These are phyloP conservation scores for Arxiozyma slooffiae DNA, from an alignment of 1,139 yeast species.

Conservation along the genomic window DNA sequence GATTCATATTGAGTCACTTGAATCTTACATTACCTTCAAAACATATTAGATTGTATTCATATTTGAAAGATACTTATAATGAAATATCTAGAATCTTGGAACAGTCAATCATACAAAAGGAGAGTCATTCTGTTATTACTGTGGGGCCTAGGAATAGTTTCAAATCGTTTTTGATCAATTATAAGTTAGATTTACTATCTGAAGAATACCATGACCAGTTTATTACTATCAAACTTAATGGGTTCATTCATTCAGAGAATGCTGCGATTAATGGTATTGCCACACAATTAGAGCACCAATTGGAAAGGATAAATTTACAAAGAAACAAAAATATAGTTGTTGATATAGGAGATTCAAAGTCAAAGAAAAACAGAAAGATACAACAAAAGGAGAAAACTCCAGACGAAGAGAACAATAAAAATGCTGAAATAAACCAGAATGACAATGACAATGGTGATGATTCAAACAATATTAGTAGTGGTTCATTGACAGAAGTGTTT, in stretches of 20 bases:
- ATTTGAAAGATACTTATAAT: slow-evolving; percentile 18
- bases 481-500: slow-evolving; percentile 46
- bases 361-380: background rate
- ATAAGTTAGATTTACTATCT: slow-evolving; percentile 44
- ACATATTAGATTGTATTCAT: slow-evolving; percentile 15
- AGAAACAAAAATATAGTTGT: background rate
- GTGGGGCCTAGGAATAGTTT: slow-evolving; percentile 79
- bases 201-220: slow-evolving; percentile 39
- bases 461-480: slow-evolving; percentile 35
- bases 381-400: slow-evolving; percentile 1
- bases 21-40: slow-evolving; percentile 18
- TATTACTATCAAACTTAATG: slow-evolving; percentile 56
- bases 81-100: slow-evolving; percentile 51
- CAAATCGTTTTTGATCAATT: slow-evolving; percentile 55
- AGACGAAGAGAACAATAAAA: slow-evolving; percentile 9
- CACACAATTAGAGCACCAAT: slow-evolving; percentile 55
- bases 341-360: background rate
- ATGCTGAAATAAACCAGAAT: background rate
- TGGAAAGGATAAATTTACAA: slow-evolving; percentile 22
- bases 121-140: slow-evolving; percentile 71
- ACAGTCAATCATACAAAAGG: slow-evolving; percentile 57
- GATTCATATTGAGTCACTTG: slow-evolving; percentile 16
- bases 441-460: slow-evolving; percentile 10
- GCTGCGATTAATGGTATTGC: slow-evolving; percentile 81
- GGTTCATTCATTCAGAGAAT: slow-evolving; percentile 61